phyloP scores from a whole-genome alignment of 2,329 filamentous ascomycete species.

The Curvularia lunata region DNA sequence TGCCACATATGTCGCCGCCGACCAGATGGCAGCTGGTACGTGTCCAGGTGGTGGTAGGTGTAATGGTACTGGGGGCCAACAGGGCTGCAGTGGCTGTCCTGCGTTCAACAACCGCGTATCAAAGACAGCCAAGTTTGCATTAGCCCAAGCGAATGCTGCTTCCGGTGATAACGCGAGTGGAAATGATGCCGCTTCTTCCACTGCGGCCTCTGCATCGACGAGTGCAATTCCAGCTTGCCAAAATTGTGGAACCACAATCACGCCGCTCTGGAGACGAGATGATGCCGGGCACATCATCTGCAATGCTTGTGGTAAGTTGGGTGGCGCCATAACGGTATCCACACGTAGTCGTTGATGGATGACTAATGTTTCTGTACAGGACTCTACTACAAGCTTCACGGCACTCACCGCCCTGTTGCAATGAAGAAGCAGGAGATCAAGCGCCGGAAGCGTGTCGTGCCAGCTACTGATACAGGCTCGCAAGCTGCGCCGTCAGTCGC shows the following conservation, averaged over 20 bases:
- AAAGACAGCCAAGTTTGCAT: conserved; percentile 77
- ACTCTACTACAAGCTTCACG: conserved; percentile 95
- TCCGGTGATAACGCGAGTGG: conserved; percentile 23
- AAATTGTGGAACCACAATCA: conserved; percentile 96
- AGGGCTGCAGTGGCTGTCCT: conserved; percentile 93
- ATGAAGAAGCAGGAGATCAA: conserved; percentile 99
- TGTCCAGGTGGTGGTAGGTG: conserved; percentile 94
- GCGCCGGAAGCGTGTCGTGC: conserved; percentile 90
- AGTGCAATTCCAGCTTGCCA: conserved; percentile 86
- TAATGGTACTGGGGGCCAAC: conserved; percentile 93
- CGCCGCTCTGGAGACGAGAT: conserved; percentile 92
- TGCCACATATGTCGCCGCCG: conserved; percentile 78
- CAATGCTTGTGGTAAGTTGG: conserved; percentile 90
- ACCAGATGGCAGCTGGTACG: conserved; percentile 78
- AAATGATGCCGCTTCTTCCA: conserved; percentile 29
- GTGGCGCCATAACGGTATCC: not conserved
- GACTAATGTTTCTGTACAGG: conserved; percentile 60
- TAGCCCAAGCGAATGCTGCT: conserved; percentile 53
- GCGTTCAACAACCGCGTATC: conserved; percentile 97
- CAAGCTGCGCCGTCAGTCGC: conserved; percentile 38
- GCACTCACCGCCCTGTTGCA: conserved; percentile 88
- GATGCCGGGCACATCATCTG: conserved; percentile 96
- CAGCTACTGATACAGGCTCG: conserved; percentile 63
- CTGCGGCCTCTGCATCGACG: conserved; percentile 35
- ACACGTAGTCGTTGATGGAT: not conserved